Conservation (phyloP, 2,329 filamentous ascomycete species). For the Berkeleyomyces rouxiae region DNA sequence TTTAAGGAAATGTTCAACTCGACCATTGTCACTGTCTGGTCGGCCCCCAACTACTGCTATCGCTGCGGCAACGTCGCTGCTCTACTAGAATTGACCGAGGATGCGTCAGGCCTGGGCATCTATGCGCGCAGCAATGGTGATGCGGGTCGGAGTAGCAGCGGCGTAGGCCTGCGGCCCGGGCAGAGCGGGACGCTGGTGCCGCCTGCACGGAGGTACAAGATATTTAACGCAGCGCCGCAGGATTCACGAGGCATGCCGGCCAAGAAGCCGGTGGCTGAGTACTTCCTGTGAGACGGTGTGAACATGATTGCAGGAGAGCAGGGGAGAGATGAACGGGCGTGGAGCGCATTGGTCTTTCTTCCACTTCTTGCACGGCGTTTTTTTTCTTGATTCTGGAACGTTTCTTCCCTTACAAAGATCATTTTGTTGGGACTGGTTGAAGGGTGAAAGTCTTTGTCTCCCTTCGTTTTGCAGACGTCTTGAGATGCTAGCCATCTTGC, state of each 20-base stretch:
- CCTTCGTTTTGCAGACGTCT: neutral
- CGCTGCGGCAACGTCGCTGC: constrained; percentile 91
- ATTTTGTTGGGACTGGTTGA: neutral
- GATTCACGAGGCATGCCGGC: constrained; percentile 95
- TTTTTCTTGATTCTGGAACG: neutral
- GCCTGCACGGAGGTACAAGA: constrained; percentile 76
- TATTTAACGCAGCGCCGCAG: constrained; percentile 93
- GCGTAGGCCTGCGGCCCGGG: constrained; percentile 22
- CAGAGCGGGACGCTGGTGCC: constrained; percentile 31
- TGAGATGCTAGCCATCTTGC: neutral
- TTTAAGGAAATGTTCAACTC: constrained; percentile 99
- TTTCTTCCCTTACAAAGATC: neutral
- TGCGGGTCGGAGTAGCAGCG: constrained; percentile 37
- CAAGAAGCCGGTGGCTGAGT: constrained; percentile 95
- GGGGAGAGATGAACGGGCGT: neutral
- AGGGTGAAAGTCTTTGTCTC: neutral
- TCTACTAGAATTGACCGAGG: constrained; percentile 81
- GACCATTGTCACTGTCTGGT: constrained; percentile 97
- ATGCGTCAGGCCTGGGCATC: constrained; percentile 57
- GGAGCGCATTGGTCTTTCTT: neutral
- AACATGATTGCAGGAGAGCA: neutral
- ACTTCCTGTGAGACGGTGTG: constrained; percentile 53
- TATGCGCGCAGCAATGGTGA: constrained; percentile 58
- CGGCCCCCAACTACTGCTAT: constrained; percentile 92
- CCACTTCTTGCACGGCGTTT: neutral